Conservation (phyloP, 441 rosid genomes). For the Metrosideros polymorpha region DNA sequence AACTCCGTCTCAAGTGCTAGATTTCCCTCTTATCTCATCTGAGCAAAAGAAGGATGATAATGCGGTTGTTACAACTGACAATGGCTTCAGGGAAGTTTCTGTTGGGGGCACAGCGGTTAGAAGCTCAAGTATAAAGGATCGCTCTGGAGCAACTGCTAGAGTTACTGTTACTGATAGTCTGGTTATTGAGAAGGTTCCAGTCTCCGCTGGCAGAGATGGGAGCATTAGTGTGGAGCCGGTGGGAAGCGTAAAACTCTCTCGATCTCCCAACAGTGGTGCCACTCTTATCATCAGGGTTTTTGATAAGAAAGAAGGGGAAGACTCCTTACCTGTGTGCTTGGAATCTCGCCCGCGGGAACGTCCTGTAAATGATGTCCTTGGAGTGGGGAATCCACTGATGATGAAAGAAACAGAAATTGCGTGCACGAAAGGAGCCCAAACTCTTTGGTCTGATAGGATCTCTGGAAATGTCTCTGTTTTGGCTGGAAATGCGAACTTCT, state of each 20-base stretch:
- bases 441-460: slow-evolving; percentile 88
- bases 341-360: slow-evolving; percentile 82
- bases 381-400: slow-evolving; percentile 46
- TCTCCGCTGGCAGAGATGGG: slow-evolving; percentile 41
- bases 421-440: slow-evolving; percentile 62
- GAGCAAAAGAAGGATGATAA: slow-evolving; percentile 38
- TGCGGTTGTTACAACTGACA: slow-evolving; percentile 31
- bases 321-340: slow-evolving; percentile 57
- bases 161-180: slow-evolving; percentile 66
- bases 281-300: slow-evolving; percentile 67
- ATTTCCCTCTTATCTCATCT: slow-evolving; percentile 27
- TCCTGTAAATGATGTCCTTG: slow-evolving; percentile 68
- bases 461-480: slow-evolving; percentile 83
- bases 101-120: slow-evolving; percentile 34
- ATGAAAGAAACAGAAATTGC: slow-evolving; percentile 78
- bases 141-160: slow-evolving; percentile 66
- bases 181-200: slow-evolving; percentile 75
- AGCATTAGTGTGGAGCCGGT: slow-evolving; percentile 46
- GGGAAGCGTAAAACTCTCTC: slow-evolving; percentile 41
- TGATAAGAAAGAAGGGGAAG: slow-evolving; percentile 74
- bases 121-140: slow-evolving; percentile 53
- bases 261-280: slow-evolving; percentile 19
- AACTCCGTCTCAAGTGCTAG: slow-evolving; percentile 28
- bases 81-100: slow-evolving; percentile 26
- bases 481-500: slow-evolving; percentile 92